Percentiles rank a stretch among this genome's conserved stretches.
Evolutionary conservation across 139 green algal genomes (phyloP).

Genomic region (Tetratostichococcus sp.): DNA sequence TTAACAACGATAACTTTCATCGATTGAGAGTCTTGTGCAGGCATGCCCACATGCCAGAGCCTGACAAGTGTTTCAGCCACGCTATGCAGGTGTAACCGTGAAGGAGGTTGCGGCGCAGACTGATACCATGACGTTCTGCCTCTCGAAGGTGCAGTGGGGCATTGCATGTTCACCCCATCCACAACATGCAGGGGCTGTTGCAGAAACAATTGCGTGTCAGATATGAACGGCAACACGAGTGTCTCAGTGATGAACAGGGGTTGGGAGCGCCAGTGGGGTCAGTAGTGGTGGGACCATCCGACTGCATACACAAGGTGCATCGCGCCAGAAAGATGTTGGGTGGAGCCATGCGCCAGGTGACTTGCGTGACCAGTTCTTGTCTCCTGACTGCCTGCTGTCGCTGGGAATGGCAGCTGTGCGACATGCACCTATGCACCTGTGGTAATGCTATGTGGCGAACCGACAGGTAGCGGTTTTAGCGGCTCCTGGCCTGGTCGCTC

Average conservation of each 20-base stretch:
- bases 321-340: conserved; percentile 61
- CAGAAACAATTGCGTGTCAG: no score
- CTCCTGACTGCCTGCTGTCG: no score
- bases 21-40: no score
- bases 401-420: no score
- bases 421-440: no score
- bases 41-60: no score
- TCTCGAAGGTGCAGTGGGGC: conserved; percentile 45
- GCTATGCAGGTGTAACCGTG: conserved; percentile 4
- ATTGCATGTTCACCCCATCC: background rate
- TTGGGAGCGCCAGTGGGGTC: conserved; percentile 64
- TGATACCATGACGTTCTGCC: conserved; percentile 53
- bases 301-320: conserved; percentile 41
- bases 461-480: conserved; percentile 9
- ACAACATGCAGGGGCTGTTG: no score
- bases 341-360: conserved; percentile 65
- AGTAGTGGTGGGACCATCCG: conserved; percentile 44
- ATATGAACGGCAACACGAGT: no score
- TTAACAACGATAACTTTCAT: no score
- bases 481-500: conserved; percentile 18
- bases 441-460: no score
- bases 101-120: conserved; percentile 7
- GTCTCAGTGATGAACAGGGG: no score
- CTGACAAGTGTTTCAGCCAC: background rate
- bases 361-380: no score